These are phyloP conservation scores for Pichia thaimueangensis DNA, from an alignment of 805 yeast species.

Conservation along the genomic window DNA sequence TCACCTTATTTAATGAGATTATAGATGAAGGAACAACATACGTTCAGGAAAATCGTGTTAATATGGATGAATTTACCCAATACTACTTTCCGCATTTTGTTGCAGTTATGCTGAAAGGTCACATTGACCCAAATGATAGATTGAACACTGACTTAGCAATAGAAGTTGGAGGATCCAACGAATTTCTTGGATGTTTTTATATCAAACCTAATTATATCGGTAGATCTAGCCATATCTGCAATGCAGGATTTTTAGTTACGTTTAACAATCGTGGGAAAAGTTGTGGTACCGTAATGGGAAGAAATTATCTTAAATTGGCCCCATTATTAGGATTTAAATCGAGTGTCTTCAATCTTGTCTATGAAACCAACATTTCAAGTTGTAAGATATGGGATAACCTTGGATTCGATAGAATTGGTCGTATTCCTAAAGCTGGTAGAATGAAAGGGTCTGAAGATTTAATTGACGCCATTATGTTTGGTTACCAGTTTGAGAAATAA, in stretches of 20 bases:
- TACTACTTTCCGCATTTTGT: slow-evolving; percentile 67
- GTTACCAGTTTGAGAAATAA: slow-evolving; percentile 55
- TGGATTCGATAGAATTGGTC: slow-evolving; percentile 77
- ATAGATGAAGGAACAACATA: slow-evolving; percentile 72
- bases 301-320: slow-evolving; percentile 61
- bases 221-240: slow-evolving; percentile 79
- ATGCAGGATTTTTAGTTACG: slow-evolving; percentile 79
- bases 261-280: slow-evolving; percentile 48
- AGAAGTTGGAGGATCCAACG: slow-evolving; percentile 15
- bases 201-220: slow-evolving; percentile 85
- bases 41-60: slow-evolving; percentile 44
- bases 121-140: slow-evolving; percentile 14
- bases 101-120: slow-evolving; percentile 52
- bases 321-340: slow-evolving; percentile 73
- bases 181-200: slow-evolving; percentile 67
- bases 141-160: neutral
- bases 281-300: slow-evolving; percentile 66
- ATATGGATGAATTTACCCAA: slow-evolving; percentile 45
- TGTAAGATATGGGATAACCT: slow-evolving; percentile 72
- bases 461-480: slow-evolving; percentile 75
- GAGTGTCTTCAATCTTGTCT: slow-evolving; percentile 84
- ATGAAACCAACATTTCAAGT: slow-evolving; percentile 73
- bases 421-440: slow-evolving; percentile 64
- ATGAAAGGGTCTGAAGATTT: slow-evolving; percentile 54
- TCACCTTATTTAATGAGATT: slow-evolving; percentile 52